These are phyloP conservation scores for Aspergillus sp. DNA, from an alignment of 2,329 filamentous ascomycete species.

Conservation along the genomic window DNA sequence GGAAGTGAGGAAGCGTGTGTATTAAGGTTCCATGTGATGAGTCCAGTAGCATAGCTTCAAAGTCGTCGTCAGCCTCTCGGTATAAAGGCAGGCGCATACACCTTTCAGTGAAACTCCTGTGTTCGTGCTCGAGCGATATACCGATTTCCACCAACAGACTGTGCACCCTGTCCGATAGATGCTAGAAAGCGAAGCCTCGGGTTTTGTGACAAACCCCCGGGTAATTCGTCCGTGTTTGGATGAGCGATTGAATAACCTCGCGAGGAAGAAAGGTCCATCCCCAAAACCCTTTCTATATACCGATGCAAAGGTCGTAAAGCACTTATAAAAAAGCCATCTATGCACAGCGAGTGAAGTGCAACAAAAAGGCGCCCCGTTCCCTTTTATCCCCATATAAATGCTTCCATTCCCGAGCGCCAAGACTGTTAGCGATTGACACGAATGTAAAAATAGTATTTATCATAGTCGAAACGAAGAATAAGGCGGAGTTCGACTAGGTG, in stretches of 20 bases:
- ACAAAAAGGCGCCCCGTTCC: conserved; percentile 35
- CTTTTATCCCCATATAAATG: conserved; percentile 31
- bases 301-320: conserved; percentile 38
- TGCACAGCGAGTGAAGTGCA: conserved; percentile 48
- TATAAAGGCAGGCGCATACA: neutral
- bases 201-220: conserved; percentile 4
- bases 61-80: neutral
- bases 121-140: neutral
- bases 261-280: conserved; percentile 19
- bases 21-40: conserved; percentile 9
- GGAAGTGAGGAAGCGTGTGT: neutral
- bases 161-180: conserved; percentile 6
- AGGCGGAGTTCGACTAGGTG: conserved; percentile 34
- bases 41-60: conserved; percentile 15
- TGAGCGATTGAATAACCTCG: conserved; percentile 17
- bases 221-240: conserved; percentile 5
- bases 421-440: conserved; percentile 46
- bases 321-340: conserved; percentile 32
- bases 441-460: conserved; percentile 41
- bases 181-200: conserved; percentile 11
- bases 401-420: conserved; percentile 41
- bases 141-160: neutral
- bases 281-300: conserved; percentile 36
- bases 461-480: conserved; percentile 35
- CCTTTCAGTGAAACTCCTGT: neutral